Base-by-base conservation (phyloP, 1,139 yeast species). In the Suhomyces atakaporum region DNA sequence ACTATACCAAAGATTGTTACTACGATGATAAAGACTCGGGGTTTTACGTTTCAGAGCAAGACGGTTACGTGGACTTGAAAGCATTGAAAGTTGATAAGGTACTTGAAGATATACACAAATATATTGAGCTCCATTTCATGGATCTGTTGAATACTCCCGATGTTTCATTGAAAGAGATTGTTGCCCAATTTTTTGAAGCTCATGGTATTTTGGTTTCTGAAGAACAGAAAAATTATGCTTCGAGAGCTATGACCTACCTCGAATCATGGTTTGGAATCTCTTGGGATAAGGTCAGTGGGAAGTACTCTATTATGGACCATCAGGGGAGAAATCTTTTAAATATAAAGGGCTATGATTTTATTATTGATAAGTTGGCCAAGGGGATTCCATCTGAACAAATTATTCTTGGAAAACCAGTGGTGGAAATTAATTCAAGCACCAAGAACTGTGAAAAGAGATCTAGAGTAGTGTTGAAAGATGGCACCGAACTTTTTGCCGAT, bases 241-340 rank as follows among this genome's bases (percentile, higher is more conserved):
- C 77, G 2, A 77, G 78, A 43, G 54, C 73, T 43, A 59, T 76
- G 24, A 62, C 95, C 45, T 69, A 69, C 42, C 54, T 77, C 39
- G 96, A 88, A 54, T 62, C 83, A 24, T 87, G 95, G 92, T 85
- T 79, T 54, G 96, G 95, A 0, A 65, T 82, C 18, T 69, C 82
- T 16, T 79, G 88, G 79, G 76, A 75, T 26, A 54, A 60, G 22
- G 69, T 83, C 48, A 84, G 95, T 51, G 82, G 84, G 4, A 81
- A 81, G 49, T 82, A 76, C 50, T 73, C 87, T 1, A 60, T 73
- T 10, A 73, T 81, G 58, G 86, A 78, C 39, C 84, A 81, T 49
- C 79, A 78, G 42, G 96, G 96, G 1, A 66, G 96, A 47, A 83
- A 88, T 51, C 77, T 88, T 15, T 68, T 78, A 47, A 83, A 84